Evolutionary conservation across 2,329 filamentous ascomycete genomes (phyloP), one percentile per base, ranked within the genome.

Genomic region (Truncatella angustata): DNA sequence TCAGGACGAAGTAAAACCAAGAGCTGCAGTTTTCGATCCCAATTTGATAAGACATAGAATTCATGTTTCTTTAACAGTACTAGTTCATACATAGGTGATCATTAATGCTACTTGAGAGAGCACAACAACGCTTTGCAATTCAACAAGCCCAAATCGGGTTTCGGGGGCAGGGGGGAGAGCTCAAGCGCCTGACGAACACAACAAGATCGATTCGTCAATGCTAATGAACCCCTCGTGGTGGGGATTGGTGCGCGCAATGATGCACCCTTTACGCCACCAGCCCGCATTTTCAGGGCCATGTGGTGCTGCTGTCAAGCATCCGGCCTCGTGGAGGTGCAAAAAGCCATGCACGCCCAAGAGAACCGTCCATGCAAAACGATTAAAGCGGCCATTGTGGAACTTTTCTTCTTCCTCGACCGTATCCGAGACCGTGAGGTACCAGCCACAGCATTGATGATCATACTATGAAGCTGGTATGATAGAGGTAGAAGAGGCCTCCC

Each of bases 261-360:
- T 44, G 49, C 49, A 37, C 39, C n/a, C n/a, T n/a, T 26, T 43
- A 45, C 49, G 49, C 49, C 49, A 43, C 49, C 14, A 44, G 16
- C 10, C 49, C 49, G 35, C 37, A 43, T 26, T 36, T 51, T 35
- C 28, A 23, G 30, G 49, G 49, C 35, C 37, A 32, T 32, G 39
- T 50, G 36, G 21, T 12, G 16, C 36, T 35, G 5, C 16, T 12
- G 30, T 10, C 23, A 12, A 36, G 16, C 20, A 48, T 48, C 23
- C 16, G 24, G 23, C 10, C 35, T 42, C 11, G 2, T 5, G 14
- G 21, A 12, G 24, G 18, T n/a, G n/a, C 14, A 6, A 20, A 12
- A 42, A 21, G 23, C n/a, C 24, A 18, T 42, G 16, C 39, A 23
- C 18, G 12, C 42, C 24, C n/a, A 23, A 18, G 23, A 30, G 18